Base-by-base conservation (phyloP, 1,284 basidiomycete genomes). In the Irpex sp. region DNA sequence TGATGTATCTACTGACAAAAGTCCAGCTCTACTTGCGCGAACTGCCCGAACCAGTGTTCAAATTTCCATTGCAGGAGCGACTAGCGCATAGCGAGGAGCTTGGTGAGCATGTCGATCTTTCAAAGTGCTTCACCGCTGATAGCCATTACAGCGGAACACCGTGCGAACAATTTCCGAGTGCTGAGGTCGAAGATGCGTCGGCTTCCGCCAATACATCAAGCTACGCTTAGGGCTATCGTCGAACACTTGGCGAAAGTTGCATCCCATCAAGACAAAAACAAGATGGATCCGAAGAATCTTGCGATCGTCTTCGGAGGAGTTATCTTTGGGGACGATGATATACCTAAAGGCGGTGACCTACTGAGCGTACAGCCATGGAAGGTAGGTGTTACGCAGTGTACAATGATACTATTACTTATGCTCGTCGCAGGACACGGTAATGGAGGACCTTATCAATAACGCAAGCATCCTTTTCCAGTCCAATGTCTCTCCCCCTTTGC, bases 221-320 rank as follows among this genome's bases (percentile, higher is more conserved):
- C 92, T 2, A 96, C 95, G 0, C 84, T 98, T 69, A 92, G 88
- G 68, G 85, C 89, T 7, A 77, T 98, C n/a, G 78, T 97, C 15
- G 93, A 97, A 69, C 97, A 98, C 75, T 85, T 99, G 9, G 82
- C 90, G 6, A 84, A 89, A 26, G 87, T 99, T 4, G 87, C 88
- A 1, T 79, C 85, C 5, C 81, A 85, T 58, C 81, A 84, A 4
- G 85, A 88, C 19, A 85, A 85, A 74, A 98, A 97, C 76, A 98
- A 97, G 78, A 99, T 99, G 97, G 94, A 95, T 66, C 81, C 91
- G 0, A 92, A 92, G 79, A 96, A 95, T 71, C 79, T 96, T 26
- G 91, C 92, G 4, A 94, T 96, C 62, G 88, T 94, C 0, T 95
- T 95, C 76, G 88, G 88, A 51, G 82, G 87, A 9, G 92, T 94